Evolutionary conservation across 164 flowering plant species (phyloP).

Genomic region (Warburgia ugandensis): DNA sequence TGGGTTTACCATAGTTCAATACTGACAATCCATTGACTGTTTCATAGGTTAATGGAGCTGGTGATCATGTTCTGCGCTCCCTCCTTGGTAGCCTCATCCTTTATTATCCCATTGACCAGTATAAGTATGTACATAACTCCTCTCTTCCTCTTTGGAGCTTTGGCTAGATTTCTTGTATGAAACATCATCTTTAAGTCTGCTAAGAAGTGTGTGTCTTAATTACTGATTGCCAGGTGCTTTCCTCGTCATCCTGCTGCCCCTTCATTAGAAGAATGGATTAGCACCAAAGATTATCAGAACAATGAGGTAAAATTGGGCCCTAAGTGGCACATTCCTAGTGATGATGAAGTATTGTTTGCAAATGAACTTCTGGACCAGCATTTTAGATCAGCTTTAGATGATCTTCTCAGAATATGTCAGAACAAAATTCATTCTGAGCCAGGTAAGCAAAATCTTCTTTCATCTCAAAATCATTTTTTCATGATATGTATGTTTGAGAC

Average conservation of each 20-base stretch:
- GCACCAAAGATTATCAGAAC: conserved; percentile 52
- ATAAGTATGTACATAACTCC: conserved; percentile 42
- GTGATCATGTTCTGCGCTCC: conserved; percentile 85
- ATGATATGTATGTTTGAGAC: too few species aligned
- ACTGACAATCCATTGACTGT: not conserved
- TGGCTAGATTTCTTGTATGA: not conserved
- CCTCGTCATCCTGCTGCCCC: conserved; percentile 51
- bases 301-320: conserved; percentile 35
- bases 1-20: conserved; percentile 1
- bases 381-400: conserved; percentile 76
- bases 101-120: conserved; percentile 89
- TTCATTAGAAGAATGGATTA: conserved; percentile 78
- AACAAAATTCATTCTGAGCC: conserved; percentile 64
- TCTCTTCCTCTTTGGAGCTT: not conserved
- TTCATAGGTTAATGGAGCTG: conserved; percentile 85
- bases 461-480: not conserved
- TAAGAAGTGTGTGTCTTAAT: too few species aligned
- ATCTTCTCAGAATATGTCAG: conserved; percentile 70
- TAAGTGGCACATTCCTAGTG: conserved; percentile 79
- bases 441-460: conserved; percentile 32
- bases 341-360: conserved; percentile 73
- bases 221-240: conserved; percentile 47
- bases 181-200: not conserved
- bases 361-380: conserved; percentile 82
- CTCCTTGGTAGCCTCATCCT: conserved; percentile 85